Base-by-base conservation (phyloP, 176 grass and related monocot species). In the Raddia distichophylla region DNA sequence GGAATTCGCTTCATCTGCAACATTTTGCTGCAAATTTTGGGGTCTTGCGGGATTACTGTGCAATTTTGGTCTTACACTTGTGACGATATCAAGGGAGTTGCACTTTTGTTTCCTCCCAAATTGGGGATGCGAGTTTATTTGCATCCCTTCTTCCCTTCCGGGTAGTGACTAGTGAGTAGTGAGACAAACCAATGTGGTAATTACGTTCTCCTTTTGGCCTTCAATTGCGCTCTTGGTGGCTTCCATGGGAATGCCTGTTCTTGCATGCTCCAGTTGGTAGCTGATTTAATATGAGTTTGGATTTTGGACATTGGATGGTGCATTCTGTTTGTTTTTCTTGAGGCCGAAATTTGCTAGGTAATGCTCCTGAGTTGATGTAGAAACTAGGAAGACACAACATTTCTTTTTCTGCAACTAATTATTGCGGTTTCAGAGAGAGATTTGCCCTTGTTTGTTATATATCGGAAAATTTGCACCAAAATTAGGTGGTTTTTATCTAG, bases 261-360 rank as follows among this genome's bases (percentile, higher is more conserved):
- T 49, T 18, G 57, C 81, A 19, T 60, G 11, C 68, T 15, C 55
- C 19, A 43, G 4, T 22, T 48, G 35, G 19, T 67, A 44, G 27
- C 16, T 64, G 17, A 12, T 46, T 50, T 80, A 42, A 35, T 47
- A 18, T 1, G 10, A 3, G 34, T 55, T 15, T 27, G 43, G 18
- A 33, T 14, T 64, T 20, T 56, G 17, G 7, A 14, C 8, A 18
- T 42, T 18, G 18, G 9, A 85, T 7, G 17, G 35, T 55, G 22
- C 58, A 10, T 49, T 72, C n/a, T 0, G n/a, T 42, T 16, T 64
- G 32, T 53, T 8, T 43, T 42, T 73, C 2, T 50, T 35, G 3
- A 73, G 60, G 51, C 51, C 52, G 20, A 75, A 66, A 68, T 33
- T 86, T 52, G 34, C 58, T 70, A 51, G 58, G 59, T 10, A 57